Conservation (phyloP, 805 yeast species). For the Zygosaccharomyces kombuchaensis region DNA sequence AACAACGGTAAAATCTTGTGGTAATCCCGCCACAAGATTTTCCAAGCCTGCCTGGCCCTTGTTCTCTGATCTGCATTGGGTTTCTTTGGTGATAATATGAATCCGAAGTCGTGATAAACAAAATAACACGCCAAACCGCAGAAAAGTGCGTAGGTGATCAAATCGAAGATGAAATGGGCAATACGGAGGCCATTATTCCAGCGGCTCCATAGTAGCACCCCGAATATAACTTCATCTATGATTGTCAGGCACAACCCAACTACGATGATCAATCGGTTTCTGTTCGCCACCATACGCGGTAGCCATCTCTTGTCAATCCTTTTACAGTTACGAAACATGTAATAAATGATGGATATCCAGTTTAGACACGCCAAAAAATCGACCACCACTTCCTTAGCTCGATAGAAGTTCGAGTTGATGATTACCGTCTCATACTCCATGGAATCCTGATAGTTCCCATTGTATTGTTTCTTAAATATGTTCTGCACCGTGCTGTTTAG, state of each 20-base stretch:
- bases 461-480: conserved; percentile 48
- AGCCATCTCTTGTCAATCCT: conserved; percentile 12
- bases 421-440: conserved; percentile 31
- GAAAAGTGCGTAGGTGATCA: conserved; percentile 16
- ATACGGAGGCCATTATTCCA: conserved; percentile 3
- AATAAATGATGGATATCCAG: conserved; percentile 30
- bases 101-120: conserved; percentile 27
- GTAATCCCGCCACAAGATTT: conserved; percentile 25
- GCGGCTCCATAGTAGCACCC: conserved; percentile 1
- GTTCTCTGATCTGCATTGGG: conserved; percentile 6
- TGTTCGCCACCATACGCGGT: conserved; percentile 19
- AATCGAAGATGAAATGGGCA: conserved; percentile 11
- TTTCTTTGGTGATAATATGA: conserved; percentile 21
- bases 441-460: conserved; percentile 50
- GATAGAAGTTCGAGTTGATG: conserved; percentile 16
- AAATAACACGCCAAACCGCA: conserved; percentile 16
- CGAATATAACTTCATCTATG: conserved; percentile 16
- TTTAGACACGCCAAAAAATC: conserved; percentile 21
- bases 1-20: conserved; percentile 29
- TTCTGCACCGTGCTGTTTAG: conserved; percentile 42
- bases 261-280: conserved; percentile 18
- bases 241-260: conserved; percentile 14
- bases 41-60: conserved; percentile 9
- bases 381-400: conserved; percentile 15
- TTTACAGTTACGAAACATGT: conserved; percentile 24